Evolutionary conservation across 345 rosid genomes (phyloP).

Genomic region (Citrus sinensis): DVS_A1.0 CM039161.1:23785001-23785500

Average conservation of each 20-base stretch:
- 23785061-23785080: slow-evolving; percentile 53
- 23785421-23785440: slow-evolving; percentile 78
- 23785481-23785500: slow-evolving; percentile 48
- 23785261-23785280: slow-evolving; percentile 87
- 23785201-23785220: slow-evolving; percentile 69
- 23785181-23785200: slow-evolving; percentile 50
- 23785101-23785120: slow-evolving; percentile 60
- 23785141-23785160: slow-evolving; percentile 58
- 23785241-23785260: slow-evolving; percentile 78
- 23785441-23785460: slow-evolving; percentile 50
- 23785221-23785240: slow-evolving; percentile 64
- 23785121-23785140: slow-evolving; percentile 56
- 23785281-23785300: slow-evolving; percentile 52
- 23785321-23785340: slow-evolving; percentile 80
- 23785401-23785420: slow-evolving; percentile 58
- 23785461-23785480: slow-evolving; percentile 47
- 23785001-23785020: slow-evolving; percentile 55
- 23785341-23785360: slow-evolving; percentile 55
- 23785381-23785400: slow-evolving; percentile 42
- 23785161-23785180: slow-evolving; percentile 47
- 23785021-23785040: slow-evolving; percentile 53
- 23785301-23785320: slow-evolving; percentile 69
- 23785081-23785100: slow-evolving; percentile 60
- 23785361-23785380: slow-evolving; percentile 39
- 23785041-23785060: slow-evolving; percentile 53